Evolutionary conservation across 768 basidiomycete species (phyloP), one percentile per base, ranked within the genome.

Genomic region (Podaxis sp.): DNA sequence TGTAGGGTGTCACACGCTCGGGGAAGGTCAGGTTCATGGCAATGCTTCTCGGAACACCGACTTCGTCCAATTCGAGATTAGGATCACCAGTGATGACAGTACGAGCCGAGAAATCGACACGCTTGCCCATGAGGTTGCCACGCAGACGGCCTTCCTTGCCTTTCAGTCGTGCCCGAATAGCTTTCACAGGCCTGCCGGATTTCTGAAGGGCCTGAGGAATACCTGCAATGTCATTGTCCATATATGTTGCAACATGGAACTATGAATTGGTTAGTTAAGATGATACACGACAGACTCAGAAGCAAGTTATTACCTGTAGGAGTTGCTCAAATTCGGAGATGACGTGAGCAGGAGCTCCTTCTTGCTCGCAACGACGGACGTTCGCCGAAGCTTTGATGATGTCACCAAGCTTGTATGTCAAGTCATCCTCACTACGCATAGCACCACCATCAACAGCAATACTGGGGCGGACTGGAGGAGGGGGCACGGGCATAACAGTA

Each of bases 21-120:
- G 97, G 97, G 76, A 88, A 99, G 2, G 97, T 99, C 77, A 99
- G 74, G 67, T 95, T 99, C 93, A 98, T 96, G 1, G 96, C 96
- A 58, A 99, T 98, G 67, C 87, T 93, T 68, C 79, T 86, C 8
- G 97, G 97, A 1, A 99, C 97, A 48, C 97, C 97, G 64, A 99
- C 97, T 71, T 99, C 91, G 66, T 99, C 97, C 68, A 99, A 77
- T 69, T 96, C 91, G 64, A 99, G 72, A 77, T 99, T 99, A 4
- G 97, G 97, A 76, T 99, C 97, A 73, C 97, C 97, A 13, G 97
- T 99, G 72, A 99, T 99, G 69, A 99, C 97, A 17, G 96, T 99
- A 63, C 97, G 92, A 1, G 97, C 97, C 1, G 97, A 99, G 75
- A 99, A 99, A 71, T 99, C 97, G 59, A 99, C 97, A 76, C 97